Evolutionary conservation across 2,329 filamentous ascomycete species (phyloP).

Genomic region (Paecilomyces sp.): DNA sequence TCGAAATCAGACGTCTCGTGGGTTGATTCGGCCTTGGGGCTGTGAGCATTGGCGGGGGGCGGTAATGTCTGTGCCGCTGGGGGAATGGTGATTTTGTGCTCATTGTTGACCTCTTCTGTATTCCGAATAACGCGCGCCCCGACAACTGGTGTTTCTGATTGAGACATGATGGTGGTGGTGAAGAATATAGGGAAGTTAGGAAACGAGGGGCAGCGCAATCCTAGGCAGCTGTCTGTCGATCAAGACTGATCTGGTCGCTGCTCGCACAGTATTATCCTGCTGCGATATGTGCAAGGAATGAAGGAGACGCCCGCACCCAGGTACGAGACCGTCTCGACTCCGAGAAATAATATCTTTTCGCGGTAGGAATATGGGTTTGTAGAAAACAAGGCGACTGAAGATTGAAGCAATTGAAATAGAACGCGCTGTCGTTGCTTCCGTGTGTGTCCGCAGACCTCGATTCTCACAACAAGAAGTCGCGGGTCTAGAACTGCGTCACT

Average conservation of each 20-base stretch:
- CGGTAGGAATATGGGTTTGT: neutral
- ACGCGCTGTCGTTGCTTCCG: neutral
- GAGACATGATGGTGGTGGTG: neutral
- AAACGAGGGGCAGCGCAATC: neutral
- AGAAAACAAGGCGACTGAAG: neutral
- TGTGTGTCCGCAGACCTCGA: neutral
- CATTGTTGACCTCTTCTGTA: neutral
- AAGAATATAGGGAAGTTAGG: neutral
- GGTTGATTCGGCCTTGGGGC: neutral
- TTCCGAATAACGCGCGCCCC: neutral
- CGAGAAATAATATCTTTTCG: neutral
- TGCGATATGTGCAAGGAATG: neutral
- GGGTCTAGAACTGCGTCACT: neutral
- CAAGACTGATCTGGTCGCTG: neutral
- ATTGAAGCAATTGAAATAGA: neutral
- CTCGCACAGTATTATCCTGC: neutral
- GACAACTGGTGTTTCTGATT: neutral
- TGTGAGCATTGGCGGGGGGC: neutral
- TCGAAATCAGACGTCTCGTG: slow-evolving; percentile 27
- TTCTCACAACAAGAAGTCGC: neutral
- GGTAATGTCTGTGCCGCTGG: neutral
- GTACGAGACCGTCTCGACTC: neutral
- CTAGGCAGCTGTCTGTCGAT: neutral
- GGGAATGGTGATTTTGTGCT: neutral
- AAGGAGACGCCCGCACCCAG: neutral